Conservation (phyloP, 23 red algal genomes). For the Gracilaria gracilis region DNA sequence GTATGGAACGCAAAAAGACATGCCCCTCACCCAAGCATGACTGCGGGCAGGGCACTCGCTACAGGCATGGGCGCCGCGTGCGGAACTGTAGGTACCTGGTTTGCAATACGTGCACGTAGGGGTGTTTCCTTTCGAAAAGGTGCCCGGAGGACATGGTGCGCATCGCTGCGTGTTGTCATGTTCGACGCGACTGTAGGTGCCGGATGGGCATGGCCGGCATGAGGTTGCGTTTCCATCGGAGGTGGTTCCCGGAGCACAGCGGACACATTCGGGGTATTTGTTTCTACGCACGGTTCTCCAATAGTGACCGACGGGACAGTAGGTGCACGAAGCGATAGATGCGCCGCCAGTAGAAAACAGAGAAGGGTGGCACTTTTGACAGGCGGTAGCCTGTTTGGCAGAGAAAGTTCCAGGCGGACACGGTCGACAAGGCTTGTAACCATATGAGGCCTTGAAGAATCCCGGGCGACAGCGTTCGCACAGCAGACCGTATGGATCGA, state of each 20-base stretch:
- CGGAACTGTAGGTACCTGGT: slow-evolving; percentile 12
- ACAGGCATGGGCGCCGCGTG: neutral
- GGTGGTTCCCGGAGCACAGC: neutral
- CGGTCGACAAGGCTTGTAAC: slow-evolving; percentile 12
- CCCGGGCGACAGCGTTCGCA: slow-evolving; percentile 20
- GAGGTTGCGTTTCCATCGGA: neutral
- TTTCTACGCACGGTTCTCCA: neutral
- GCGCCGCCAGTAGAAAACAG: slow-evolving; percentile 21
- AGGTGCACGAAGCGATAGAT: neutral
- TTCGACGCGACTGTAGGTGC: slow-evolving; percentile 14
- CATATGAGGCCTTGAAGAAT: neutral
- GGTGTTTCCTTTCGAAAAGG: neutral
- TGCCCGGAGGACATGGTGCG: slow-evolving; percentile 5
- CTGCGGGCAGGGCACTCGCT: slow-evolving; percentile 10
- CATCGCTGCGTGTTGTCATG: slow-evolving; percentile 23
- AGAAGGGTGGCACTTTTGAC: neutral
- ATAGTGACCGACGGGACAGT: slow-evolving; percentile 15
- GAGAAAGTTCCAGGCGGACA: slow-evolving; percentile 19
- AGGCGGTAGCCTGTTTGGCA: neutral
- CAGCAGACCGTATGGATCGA: slow-evolving; percentile 24
- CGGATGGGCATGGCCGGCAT: neutral
- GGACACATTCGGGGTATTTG: slow-evolving; percentile 23
- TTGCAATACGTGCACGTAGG: neutral
- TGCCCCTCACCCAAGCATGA: slow-evolving; percentile 6
- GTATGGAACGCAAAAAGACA: slow-evolving; percentile 32